phyloP scores from a whole-genome alignment of 331 rosid species.

The Quercus lobata region DNA sequence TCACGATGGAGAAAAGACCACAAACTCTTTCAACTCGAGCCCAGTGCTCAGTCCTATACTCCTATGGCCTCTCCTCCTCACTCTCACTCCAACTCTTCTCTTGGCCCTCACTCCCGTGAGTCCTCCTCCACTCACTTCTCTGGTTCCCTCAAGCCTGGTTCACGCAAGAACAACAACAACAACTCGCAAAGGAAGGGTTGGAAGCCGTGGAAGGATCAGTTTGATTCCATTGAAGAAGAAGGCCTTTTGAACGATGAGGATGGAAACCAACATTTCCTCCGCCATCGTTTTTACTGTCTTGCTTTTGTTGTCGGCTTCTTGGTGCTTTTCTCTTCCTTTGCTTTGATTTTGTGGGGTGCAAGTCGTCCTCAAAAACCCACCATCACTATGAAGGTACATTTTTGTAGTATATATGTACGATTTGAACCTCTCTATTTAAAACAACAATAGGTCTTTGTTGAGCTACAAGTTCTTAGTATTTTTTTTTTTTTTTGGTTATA shows the following conservation, averaged over 20 bases:
- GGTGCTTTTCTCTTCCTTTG: constrained; percentile 54
- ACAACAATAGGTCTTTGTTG: too few species aligned
- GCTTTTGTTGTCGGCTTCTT: constrained; percentile 50
- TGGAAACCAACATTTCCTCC: constrained; percentile 7
- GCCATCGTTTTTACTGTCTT: constrained; percentile 59
- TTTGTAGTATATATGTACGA: not conserved
- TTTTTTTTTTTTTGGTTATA: too few species aligned
- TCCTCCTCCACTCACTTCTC: constrained; percentile 89
- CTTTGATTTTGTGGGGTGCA: constrained; percentile 84
- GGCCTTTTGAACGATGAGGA: constrained; percentile 55
- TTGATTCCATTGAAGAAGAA: constrained; percentile 75
- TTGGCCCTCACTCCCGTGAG: constrained; percentile 82
- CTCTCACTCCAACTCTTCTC: constrained; percentile 87
- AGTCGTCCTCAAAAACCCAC: constrained; percentile 77
- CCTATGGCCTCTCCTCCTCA: constrained; percentile 81
- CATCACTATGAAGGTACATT: constrained; percentile 55
- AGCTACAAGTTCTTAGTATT: too few species aligned
- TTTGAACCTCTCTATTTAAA: too few species aligned
- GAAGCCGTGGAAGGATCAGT: constrained; percentile 67
- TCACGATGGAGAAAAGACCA: constrained; percentile 83
- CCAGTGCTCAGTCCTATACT: constrained; percentile 64
- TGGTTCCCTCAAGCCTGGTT: constrained; percentile 39
- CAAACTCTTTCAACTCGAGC: constrained; percentile 76
- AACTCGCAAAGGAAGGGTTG: constrained; percentile 41
- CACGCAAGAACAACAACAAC: constrained; percentile 22